Conservation (phyloP, 2,329 filamentous ascomycete genomes). For the Penicillium vulpinum region DNA sequence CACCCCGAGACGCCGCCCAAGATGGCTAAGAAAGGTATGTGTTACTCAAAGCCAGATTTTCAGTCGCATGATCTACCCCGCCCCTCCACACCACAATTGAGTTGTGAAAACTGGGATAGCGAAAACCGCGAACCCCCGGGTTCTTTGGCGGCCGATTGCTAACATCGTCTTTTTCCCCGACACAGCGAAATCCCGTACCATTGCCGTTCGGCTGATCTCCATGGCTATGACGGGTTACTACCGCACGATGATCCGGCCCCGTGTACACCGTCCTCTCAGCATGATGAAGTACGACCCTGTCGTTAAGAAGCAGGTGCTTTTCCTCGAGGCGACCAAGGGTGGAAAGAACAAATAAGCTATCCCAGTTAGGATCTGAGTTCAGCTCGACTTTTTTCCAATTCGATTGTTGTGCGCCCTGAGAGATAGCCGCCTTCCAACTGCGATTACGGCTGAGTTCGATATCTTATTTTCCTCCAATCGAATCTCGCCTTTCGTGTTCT, state of each 20-base stretch:
- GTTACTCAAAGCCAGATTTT: not conserved
- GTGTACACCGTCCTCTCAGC: constrained; percentile 79
- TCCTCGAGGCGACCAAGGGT: constrained; percentile 87
- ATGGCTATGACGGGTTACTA: constrained; percentile 99
- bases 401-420: not conserved
- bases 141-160: constrained; percentile 3
- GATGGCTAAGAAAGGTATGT: constrained; percentile 26
- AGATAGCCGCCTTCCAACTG: not conserved
- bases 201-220: constrained; percentile 89
- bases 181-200: constrained; percentile 83
- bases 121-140: constrained; percentile 6
- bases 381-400: not conserved
- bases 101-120: not conserved
- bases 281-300: constrained; percentile 99
- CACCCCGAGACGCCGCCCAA: constrained; percentile 18
- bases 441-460: not conserved
- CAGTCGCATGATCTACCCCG: not conserved
- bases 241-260: constrained; percentile 82
- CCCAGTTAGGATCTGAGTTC: not conserved
- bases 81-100: not conserved
- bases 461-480: not conserved
- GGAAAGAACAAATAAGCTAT: constrained; percentile 50
- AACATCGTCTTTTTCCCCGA: constrained; percentile 13
- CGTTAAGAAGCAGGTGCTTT: constrained; percentile 92
- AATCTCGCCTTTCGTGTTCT: not conserved